phyloP scores from a whole-genome alignment of 768 basidiomycete species.

The Gymnopilus dilepis region DNA sequence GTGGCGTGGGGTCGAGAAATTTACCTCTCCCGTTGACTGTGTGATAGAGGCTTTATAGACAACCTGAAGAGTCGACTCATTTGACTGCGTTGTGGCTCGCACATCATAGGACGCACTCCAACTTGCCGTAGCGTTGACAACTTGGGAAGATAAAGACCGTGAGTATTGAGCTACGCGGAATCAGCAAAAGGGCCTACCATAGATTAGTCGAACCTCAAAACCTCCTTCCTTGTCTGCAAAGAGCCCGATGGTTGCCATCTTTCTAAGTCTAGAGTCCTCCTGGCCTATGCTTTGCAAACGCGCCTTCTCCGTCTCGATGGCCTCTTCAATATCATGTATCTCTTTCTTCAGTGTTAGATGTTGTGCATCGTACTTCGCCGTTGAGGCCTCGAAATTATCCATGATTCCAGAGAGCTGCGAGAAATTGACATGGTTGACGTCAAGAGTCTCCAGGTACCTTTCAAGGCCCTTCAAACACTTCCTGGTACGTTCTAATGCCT shows the following conservation, averaged over 20 bases:
- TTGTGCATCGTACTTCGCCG: slow-evolving; percentile 34
- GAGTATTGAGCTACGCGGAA: not conserved
- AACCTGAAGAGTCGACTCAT: slow-evolving; percentile 36
- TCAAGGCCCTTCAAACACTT: slow-evolving; percentile 34
- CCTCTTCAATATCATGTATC: slow-evolving; percentile 27
- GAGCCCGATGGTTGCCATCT: slow-evolving; percentile 37
- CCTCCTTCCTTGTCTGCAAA: slow-evolving; percentile 41
- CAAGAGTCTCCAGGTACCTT: slow-evolving; percentile 38
- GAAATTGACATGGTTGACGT: slow-evolving; percentile 34
- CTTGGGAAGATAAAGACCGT: not conserved
- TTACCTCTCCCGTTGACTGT: slow-evolving; percentile 46
- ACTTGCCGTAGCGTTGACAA: slow-evolving; percentile 26
- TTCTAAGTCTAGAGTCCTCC: slow-evolving; percentile 27
- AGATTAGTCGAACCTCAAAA: slow-evolving; percentile 34
- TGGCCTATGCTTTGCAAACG: slow-evolving; percentile 18
- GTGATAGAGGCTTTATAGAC: slow-evolving; percentile 45
- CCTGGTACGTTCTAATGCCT: slow-evolving; percentile 36
- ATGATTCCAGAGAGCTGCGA: slow-evolving; percentile 32
- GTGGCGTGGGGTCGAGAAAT: not conserved
- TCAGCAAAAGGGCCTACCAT: not conserved
- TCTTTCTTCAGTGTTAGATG: slow-evolving; percentile 31
- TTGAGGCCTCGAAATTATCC: slow-evolving; percentile 35
- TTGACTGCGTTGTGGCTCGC: slow-evolving; percentile 41
- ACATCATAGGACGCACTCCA: slow-evolving; percentile 46
- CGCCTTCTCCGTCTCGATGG: slow-evolving; percentile 28